Conservation (phyloP, 192 early-diverging fungal genomes). For the Tieghemiomyces parasiticus region DNA sequence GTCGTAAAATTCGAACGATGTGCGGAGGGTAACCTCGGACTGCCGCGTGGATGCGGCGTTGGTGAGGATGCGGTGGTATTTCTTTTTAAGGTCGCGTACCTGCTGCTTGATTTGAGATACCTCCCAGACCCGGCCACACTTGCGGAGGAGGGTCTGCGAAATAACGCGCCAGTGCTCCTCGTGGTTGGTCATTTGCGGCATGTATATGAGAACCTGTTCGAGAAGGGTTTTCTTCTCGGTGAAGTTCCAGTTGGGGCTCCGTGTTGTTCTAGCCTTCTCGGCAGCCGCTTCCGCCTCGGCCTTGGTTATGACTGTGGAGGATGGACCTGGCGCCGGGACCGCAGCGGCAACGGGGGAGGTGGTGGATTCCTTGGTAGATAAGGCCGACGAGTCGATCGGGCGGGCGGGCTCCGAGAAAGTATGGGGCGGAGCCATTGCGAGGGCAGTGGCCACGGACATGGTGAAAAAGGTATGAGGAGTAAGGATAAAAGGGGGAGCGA, state of each 20-base stretch:
- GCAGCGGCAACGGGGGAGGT: too few species aligned
- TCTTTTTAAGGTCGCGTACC: neutral
- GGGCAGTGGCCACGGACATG: too few species aligned
- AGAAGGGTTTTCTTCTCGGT: neutral
- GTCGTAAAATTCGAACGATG: neutral
- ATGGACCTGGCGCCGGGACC: too few species aligned
- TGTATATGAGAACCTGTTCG: neutral
- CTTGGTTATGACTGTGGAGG: too few species aligned
- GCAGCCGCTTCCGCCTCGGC: too few species aligned
- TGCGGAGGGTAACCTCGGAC: neutral
- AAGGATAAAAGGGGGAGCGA: too few species aligned
- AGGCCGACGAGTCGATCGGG: too few species aligned
- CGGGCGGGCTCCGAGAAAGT: too few species aligned
- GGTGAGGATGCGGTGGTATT: neutral
- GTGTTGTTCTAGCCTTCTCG: too few species aligned
- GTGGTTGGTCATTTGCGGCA: neutral
- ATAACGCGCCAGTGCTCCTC: neutral
- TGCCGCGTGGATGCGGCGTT: neutral
- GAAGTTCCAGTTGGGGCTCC: neutral
- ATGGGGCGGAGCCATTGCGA: too few species aligned
- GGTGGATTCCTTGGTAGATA: too few species aligned
- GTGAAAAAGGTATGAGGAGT: too few species aligned
- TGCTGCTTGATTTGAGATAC: neutral
- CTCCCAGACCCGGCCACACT: neutral
- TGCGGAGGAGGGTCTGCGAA: neutral